A percentile compares a stretch with the other conserved stretches of the same genome.
Evolutionary conservation across 169 alveolate genomes (phyloP).

Genomic region (Amoebophrya sp.): DNA sequence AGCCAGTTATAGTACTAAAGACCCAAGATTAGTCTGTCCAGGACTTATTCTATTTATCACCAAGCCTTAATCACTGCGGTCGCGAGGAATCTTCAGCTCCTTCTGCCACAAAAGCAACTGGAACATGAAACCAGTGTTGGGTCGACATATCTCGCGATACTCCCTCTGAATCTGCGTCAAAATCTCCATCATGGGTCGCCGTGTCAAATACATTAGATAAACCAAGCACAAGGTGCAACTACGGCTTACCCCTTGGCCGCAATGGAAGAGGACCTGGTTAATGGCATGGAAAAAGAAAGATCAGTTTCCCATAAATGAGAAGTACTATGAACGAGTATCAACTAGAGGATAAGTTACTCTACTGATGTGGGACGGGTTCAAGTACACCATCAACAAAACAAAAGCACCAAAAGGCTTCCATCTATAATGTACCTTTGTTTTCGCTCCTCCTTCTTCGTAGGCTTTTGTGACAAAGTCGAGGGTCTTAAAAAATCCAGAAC

Average conservation of each 20-base stretch:
- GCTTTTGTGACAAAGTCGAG: background rate
- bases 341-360: no score
- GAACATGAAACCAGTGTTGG: background rate
- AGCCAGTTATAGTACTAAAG: no score
- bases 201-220: background rate
- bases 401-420: no score
- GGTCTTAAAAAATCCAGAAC: background rate
- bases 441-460: no score
- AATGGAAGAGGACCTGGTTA: background rate
- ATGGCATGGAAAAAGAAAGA: no score
- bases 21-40: no score
- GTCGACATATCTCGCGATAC: background rate
- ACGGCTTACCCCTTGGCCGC: conserved; percentile 21
- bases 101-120: background rate
- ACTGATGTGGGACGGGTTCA: no score
- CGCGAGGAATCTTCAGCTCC: background rate
- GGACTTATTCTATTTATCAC: no score
- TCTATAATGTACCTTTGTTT: no score
- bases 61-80: background rate
- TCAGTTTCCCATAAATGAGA: no score
- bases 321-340: no score
- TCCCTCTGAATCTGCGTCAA: background rate
- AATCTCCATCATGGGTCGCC: background rate
- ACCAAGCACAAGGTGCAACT: background rate
- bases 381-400: no score